Base-by-base conservation (phyloP, 192 early-diverging fungal genomes). In the Phlyctochytrium planicorne region DNA sequence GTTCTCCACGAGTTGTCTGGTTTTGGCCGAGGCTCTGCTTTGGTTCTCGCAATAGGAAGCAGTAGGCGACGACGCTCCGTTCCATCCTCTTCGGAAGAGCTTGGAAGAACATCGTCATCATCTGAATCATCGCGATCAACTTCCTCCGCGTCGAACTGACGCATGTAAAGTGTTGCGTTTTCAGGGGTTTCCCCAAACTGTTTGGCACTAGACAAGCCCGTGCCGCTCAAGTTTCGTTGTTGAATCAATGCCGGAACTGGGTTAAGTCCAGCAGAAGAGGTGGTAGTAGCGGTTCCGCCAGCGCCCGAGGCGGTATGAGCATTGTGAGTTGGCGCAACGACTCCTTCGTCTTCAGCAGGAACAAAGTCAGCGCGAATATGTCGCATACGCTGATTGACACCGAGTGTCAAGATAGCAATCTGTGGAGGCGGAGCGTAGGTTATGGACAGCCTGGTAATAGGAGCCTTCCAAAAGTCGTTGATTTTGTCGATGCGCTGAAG, bases 371-470 rank as follows among this genome's bases (percentile, higher is more conserved):
- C 70, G 12, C 64, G 63, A 47, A 72, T 59, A 12, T 53, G 53
- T 16, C 37, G 52, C n/a, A 52, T 34, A 23, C 32, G 14, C 65
- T 72, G 70, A 0, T 62, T 53, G 3, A 52, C 29, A 1, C 30
- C 56, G 24, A 72, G 63, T 4, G 34, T 30, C 2, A 72, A 50
- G 30, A 74, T 62, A 40, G 67, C 72, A n/a, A 65, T 60, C 40
- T 63, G 72, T 20, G 55, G 61, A 12, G 72, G 72, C 35, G 72
- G 72, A 3, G 60, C 53, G 34, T 74, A 74, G 1, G 66, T 68
- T 25, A 74, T 37, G 32, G 60, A 59, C 24, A 74, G 31, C 30
- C 37, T 32, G n/a, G 31, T 34, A 0, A 74, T 3, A 25, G 17
- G 30, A 1, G 53, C 20, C 31, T 60, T 63, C 72, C 72, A 74